Percentiles rank a stretch among this genome's conserved stretches.
Evolutionary conservation across 2,329 filamentous ascomycete genomes (phyloP).

Genomic region (Hymenoscyphus fructigenus): DNA sequence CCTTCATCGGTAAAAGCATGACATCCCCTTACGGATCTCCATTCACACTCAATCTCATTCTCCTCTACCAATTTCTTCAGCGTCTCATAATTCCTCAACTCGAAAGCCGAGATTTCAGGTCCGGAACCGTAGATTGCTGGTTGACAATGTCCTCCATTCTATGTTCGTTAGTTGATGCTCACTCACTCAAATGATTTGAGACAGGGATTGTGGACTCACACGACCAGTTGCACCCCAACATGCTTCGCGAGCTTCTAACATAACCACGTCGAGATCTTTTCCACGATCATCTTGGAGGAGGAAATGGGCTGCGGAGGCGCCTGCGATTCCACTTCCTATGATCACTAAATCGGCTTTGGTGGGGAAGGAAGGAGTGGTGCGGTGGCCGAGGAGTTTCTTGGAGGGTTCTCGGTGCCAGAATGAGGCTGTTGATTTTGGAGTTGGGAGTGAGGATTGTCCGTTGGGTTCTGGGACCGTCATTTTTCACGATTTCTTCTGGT

Average conservation of each 20-base stretch:
- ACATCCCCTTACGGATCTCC: slow-evolving; percentile 60
- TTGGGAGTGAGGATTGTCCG: slow-evolving; percentile 49
- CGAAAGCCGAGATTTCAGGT: slow-evolving; percentile 67
- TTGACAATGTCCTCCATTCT: slow-evolving; percentile 75
- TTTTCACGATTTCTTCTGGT: background rate
- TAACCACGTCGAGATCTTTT: slow-evolving; percentile 55
- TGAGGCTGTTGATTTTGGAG: slow-evolving; percentile 58
- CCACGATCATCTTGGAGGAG: slow-evolving; percentile 47
- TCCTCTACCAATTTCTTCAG: slow-evolving; percentile 57
- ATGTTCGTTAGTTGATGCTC: slow-evolving; percentile 1
- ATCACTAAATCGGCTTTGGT: slow-evolving; percentile 65
- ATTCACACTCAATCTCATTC: slow-evolving; percentile 67
- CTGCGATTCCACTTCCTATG: slow-evolving; percentile 74
- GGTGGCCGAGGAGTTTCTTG: slow-evolving; percentile 61
- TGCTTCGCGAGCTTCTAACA: slow-evolving; percentile 76
- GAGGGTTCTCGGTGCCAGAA: slow-evolving; percentile 76
- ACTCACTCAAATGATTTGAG: background rate
- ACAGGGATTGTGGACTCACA: slow-evolving; percentile 47
- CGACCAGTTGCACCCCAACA: slow-evolving; percentile 84
- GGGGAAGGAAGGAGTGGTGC: slow-evolving; percentile 64
- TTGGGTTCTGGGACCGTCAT: slow-evolving; percentile 6
- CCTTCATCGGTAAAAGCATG: slow-evolving; percentile 60
- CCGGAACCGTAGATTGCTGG: slow-evolving; percentile 62
- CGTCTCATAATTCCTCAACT: slow-evolving; percentile 65
- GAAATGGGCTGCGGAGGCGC: slow-evolving; percentile 67